phyloP scores from a whole-genome alignment of 2,329 filamentous ascomycete genomes.

The Arthroderma uncinatum region DNA sequence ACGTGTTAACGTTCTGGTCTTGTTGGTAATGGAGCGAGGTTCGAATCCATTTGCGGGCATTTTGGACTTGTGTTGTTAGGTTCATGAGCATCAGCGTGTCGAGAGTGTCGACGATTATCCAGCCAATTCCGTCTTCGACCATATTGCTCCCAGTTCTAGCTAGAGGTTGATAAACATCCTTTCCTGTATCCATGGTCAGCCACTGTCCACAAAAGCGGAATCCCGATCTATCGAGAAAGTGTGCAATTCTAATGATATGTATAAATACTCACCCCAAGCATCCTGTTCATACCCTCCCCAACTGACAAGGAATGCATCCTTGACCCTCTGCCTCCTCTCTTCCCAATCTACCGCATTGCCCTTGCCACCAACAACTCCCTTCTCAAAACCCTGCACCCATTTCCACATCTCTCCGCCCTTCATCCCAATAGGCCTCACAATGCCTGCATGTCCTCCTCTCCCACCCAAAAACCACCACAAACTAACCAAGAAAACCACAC shows the following conservation, averaged over 20 bases:
- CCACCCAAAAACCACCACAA: constrained; percentile 53
- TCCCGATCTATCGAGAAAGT: neutral
- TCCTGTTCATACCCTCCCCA: constrained; percentile 89
- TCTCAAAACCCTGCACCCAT: constrained; percentile 46
- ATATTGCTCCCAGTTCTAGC: constrained; percentile 72
- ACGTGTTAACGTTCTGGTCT: constrained; percentile 91
- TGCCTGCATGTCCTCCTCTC: neutral
- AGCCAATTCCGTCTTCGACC: constrained; percentile 79
- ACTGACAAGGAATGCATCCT: constrained; percentile 79
- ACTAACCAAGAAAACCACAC: constrained; percentile 44
- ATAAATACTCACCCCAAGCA: constrained; percentile 66
- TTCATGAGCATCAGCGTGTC: constrained; percentile 99
- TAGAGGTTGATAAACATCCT: constrained; percentile 77
- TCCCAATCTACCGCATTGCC: constrained; percentile 56
- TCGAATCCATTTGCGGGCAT: constrained; percentile 82
- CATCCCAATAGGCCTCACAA: constrained; percentile 8
- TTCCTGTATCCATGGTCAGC: constrained; percentile 40
- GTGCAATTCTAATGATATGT: neutral
- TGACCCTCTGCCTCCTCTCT: constrained; percentile 65
- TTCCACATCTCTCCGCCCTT: constrained; percentile 40
- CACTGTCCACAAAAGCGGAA: neutral
- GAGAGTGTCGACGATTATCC: constrained; percentile 94
- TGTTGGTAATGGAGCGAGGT: constrained; percentile 75
- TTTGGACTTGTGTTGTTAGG: constrained; percentile 68
- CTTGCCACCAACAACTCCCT: constrained; percentile 23